phyloP scores from a whole-genome alignment of 139 green algal species.

The Coelastrella sp. region DNA sequence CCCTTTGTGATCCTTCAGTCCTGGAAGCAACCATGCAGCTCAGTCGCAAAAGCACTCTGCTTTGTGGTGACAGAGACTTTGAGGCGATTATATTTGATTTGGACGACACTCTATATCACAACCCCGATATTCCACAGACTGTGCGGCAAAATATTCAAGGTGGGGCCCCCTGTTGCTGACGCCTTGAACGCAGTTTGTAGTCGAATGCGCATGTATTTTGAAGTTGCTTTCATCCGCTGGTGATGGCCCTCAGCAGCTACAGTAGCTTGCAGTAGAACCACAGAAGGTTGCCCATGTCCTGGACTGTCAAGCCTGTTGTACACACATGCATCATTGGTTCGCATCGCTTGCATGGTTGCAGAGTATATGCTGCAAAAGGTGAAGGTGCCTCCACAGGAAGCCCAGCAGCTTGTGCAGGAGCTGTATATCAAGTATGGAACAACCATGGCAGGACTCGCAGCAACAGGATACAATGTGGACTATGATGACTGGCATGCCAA shows the following conservation, averaged over 20 bases:
- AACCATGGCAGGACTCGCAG: constrained; percentile 28
- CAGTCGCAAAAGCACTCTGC: background rate
- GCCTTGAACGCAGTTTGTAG: no score
- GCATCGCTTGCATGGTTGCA: constrained; percentile 35
- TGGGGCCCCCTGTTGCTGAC: background rate
- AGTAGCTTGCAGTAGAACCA: no score
- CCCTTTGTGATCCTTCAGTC: background rate
- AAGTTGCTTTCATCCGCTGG: no score
- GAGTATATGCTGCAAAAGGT: constrained; percentile 76
- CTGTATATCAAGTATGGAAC: constrained; percentile 79
- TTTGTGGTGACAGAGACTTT: constrained; percentile 25
- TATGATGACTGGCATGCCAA: constrained; percentile 79
- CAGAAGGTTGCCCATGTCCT: background rate
- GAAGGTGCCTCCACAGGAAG: constrained; percentile 58
- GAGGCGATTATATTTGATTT: constrained; percentile 68
- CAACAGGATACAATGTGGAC: constrained; percentile 73
- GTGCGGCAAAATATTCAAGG: constrained; percentile 70
- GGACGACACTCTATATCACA: constrained; percentile 61
- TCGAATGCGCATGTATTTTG: no score
- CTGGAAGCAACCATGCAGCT: background rate
- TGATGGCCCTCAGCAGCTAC: no score
- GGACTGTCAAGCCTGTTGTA: no score
- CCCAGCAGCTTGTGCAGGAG: constrained; percentile 56
- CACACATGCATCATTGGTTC: background rate
- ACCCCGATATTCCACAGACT: constrained; percentile 49